phyloP scores from a whole-genome alignment of 306 rosid species.

The Prunus persica region Prunus_persica_NCBIv2 NC_034014.1:27544001-27544500 shows the following conservation, averaged over 20 bases:
- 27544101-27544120: neutral
- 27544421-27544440: slow-evolving; percentile 44
- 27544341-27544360: slow-evolving; percentile 68
- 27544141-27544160: slow-evolving; percentile 33
- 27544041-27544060: neutral
- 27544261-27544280: neutral
- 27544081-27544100: neutral
- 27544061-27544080: neutral
- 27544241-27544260: slow-evolving; percentile 17
- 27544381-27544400: slow-evolving; percentile 59
- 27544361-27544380: slow-evolving; percentile 79
- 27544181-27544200: slow-evolving; percentile 73
- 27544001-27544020: neutral
- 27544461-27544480: neutral
- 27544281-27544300: neutral
- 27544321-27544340: slow-evolving; percentile 65
- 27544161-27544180: slow-evolving; percentile 65
- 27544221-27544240: slow-evolving; percentile 93
- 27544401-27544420: slow-evolving; percentile 70
- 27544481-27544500: neutral
- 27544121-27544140: slow-evolving; percentile 5
- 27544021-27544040: neutral
- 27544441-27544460: neutral
- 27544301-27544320: neutral
- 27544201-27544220: slow-evolving; percentile 81